Conservation (phyloP, 2,329 filamentous ascomycete species). For the Colletotrichum chrysophilum region DNA sequence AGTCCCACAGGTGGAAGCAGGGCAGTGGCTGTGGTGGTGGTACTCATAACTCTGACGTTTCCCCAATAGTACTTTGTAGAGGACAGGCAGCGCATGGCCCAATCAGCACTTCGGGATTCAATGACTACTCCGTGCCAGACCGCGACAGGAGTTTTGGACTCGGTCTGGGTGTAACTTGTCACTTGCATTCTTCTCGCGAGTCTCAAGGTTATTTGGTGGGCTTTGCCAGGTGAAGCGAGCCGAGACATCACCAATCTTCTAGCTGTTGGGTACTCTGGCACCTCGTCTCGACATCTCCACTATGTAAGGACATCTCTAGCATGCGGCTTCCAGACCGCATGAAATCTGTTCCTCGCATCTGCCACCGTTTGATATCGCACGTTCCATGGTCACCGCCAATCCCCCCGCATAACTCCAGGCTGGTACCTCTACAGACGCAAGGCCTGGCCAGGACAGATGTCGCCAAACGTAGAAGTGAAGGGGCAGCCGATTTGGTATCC, state of each 20-base stretch:
- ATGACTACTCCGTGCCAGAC: neutral
- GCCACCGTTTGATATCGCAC: neutral
- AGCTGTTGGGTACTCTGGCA: neutral
- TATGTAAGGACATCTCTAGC: rapidly evolving
- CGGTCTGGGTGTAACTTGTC: neutral
- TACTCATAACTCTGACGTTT: neutral
- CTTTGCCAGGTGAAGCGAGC: neutral
- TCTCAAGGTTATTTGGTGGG: neutral
- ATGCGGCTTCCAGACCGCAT: neutral
- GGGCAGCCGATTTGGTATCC: neutral
- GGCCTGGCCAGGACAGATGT: neutral
- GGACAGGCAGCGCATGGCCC: neutral
- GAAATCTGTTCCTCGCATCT: rapidly evolving
- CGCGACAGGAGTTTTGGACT: neutral
- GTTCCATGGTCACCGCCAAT: neutral
- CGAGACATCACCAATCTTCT: neutral
- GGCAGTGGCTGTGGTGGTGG: neutral
- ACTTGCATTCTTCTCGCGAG: rapidly evolving
- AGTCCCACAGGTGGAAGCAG: neutral
- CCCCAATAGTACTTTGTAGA: neutral
- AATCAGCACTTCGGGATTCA: neutral
- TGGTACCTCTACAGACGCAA: neutral
- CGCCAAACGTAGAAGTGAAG: neutral
- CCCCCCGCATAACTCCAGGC: rapidly evolving
- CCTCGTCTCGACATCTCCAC: neutral